Evolutionary conservation across 768 basidiomycete species (phyloP).

Genomic region (Rubroboletus satanas): DNA sequence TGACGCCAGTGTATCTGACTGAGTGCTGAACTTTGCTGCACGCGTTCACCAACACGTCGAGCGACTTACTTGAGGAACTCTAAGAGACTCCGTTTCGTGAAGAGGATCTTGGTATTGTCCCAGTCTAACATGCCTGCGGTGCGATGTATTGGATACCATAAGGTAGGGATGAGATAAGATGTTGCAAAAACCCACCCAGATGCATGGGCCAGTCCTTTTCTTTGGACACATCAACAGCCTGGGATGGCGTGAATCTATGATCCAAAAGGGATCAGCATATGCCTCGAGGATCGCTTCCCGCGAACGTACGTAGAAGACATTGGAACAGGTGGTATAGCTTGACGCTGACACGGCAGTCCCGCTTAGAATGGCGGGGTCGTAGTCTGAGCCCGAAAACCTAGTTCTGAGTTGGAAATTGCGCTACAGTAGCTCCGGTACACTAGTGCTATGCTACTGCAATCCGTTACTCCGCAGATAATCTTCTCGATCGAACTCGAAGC

Average conservation of each 20-base stretch:
- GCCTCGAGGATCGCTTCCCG: background rate
- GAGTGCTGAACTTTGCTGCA: constrained; percentile 24
- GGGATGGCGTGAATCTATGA: constrained; percentile 55
- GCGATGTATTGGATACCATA: background rate
- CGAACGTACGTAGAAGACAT: constrained; percentile 28
- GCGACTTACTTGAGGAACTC: constrained; percentile 69
- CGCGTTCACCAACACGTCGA: background rate
- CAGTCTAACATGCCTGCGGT: constrained; percentile 71
- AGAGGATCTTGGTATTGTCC: constrained; percentile 72
- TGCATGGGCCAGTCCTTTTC: constrained; percentile 71
- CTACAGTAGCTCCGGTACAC: too few relatives aligned
- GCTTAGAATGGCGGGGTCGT: too few relatives aligned
- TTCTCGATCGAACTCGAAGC: background rate
- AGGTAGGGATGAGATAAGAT: background rate
- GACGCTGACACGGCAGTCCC: background rate
- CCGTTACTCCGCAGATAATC: background rate
- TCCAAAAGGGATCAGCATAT: background rate
- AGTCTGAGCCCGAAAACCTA: too few relatives aligned
- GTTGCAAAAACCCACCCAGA: constrained; percentile 44
- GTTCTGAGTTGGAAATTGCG: too few relatives aligned
- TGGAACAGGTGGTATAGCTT: background rate
- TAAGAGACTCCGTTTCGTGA: constrained; percentile 71
- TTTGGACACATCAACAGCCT: constrained; percentile 55
- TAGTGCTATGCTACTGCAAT: background rate
- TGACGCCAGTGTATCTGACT: constrained; percentile 64